Conservation (phyloP, 768 basidiomycete species). For the Boletus rufocinnamomeus region DNA sequence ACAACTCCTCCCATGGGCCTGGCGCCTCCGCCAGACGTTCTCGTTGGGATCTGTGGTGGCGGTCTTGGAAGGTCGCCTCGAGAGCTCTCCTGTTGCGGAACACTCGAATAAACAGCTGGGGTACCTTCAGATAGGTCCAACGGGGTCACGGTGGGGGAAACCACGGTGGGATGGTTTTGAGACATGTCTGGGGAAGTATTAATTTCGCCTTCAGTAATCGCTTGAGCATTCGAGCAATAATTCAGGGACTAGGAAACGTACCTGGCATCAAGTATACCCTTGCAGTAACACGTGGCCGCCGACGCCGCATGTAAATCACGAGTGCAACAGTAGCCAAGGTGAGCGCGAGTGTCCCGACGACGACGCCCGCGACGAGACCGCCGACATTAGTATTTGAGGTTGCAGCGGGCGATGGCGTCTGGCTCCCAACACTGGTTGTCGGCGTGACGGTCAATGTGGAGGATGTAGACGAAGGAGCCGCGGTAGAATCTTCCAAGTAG, state of each 20-base stretch:
- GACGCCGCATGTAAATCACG: neutral
- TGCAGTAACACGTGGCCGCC: neutral
- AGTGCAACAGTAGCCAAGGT: neutral
- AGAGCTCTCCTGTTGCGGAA: neutral
- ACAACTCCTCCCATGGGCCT: neutral
- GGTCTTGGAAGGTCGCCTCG: neutral
- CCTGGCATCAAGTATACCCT: neutral
- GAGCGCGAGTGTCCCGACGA: neutral
- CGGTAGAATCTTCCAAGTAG: neutral
- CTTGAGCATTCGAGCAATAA: neutral
- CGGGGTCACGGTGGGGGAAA: neutral
- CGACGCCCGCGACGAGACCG: neutral
- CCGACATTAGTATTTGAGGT: neutral
- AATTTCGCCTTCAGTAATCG: neutral
- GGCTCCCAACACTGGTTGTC: neutral
- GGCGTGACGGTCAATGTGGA: neutral
- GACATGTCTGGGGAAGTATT: too few relatives aligned
- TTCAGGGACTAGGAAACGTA: neutral
- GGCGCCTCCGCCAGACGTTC: slow-evolving; percentile 6
- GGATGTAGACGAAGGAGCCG: neutral
- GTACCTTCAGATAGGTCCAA: neutral
- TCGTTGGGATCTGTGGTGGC: neutral
- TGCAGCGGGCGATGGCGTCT: neutral
- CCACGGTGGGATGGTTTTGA: neutral
- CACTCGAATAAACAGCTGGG: neutral